phyloP scores from a whole-genome alignment of 2,329 filamentous ascomycete species.

The Fusarium liriodendri region DNA sequence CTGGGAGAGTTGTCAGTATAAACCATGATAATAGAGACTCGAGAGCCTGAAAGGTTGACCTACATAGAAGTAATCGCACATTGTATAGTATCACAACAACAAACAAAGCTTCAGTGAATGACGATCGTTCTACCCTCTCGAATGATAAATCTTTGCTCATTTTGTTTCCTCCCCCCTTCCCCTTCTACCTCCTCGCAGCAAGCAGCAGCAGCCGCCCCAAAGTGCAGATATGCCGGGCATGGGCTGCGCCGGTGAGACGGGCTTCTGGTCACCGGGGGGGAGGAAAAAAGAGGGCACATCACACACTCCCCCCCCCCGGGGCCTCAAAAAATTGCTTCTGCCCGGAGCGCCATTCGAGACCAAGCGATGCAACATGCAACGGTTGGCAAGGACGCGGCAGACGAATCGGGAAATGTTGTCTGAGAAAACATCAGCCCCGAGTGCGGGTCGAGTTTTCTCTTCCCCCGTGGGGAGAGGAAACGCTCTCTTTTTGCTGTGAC shows the following conservation, averaged over 20 bases:
- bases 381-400: slow-evolving; percentile 16
- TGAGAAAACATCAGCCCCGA: slow-evolving; percentile 7
- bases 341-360: slow-evolving; percentile 18
- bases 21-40: no score
- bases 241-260: slow-evolving; percentile 18
- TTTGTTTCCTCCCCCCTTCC: neutral
- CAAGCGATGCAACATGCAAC: slow-evolving; percentile 32
- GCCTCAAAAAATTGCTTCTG: slow-evolving; percentile 40
- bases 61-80: slow-evolving; percentile 43
- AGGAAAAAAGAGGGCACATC: neutral
- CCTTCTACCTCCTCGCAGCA: neutral
- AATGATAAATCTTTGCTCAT: neutral
- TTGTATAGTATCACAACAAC: slow-evolving; percentile 8
- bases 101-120: neutral
- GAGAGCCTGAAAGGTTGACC: neutral
- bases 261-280: slow-evolving; percentile 23
- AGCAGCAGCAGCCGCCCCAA: neutral
- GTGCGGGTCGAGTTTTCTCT: slow-evolving; percentile 17
- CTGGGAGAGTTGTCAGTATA: slow-evolving; percentile 16
- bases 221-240: slow-evolving; percentile 1
- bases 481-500: neutral
- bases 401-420: slow-evolving; percentile 20
- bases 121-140: slow-evolving; percentile 12
- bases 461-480: slow-evolving; percentile 30
- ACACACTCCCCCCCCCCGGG: neutral